Evolutionary conservation across 2,329 filamentous ascomycete genomes (phyloP).

Genomic region (Neopestalotiopsis sp.): DNA sequence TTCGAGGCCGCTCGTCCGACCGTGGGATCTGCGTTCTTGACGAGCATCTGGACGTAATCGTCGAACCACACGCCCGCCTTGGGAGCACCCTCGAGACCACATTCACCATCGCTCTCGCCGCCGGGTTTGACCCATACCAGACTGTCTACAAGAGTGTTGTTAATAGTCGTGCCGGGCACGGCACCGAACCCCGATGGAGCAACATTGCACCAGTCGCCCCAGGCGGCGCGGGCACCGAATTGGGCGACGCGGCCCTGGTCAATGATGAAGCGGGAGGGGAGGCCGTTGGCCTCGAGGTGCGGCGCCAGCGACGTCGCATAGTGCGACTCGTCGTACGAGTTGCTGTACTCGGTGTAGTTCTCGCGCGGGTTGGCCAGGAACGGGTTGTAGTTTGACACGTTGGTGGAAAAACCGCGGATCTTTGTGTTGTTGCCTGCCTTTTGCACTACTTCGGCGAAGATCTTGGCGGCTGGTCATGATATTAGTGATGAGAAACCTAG

Average conservation of each 20-base stretch:
- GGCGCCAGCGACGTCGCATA: slow-evolving; percentile 45
- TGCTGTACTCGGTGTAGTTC: slow-evolving; percentile 46
- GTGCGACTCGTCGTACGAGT: slow-evolving; percentile 47
- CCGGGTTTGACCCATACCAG: slow-evolving; percentile 53
- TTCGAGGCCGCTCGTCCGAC: slow-evolving; percentile 3
- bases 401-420: slow-evolving; percentile 49
- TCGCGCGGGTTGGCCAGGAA: slow-evolving; percentile 44
- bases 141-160: slow-evolving; percentile 44
- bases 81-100: slow-evolving; percentile 43
- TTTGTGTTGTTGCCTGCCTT: slow-evolving; percentile 36
- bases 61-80: slow-evolving; percentile 48
- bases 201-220: slow-evolving; percentile 53
- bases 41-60: slow-evolving; percentile 46
- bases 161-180: slow-evolving; percentile 39
- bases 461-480: slow-evolving; percentile 38
- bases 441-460: slow-evolving; percentile 45
- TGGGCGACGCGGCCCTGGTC: slow-evolving; percentile 48
- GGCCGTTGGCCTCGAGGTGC: slow-evolving; percentile 42
- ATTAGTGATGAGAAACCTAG: too few species aligned
- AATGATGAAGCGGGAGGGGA: slow-evolving; percentile 50
- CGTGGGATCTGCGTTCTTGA: slow-evolving; percentile 42
- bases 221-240: slow-evolving; percentile 42
- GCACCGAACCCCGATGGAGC: slow-evolving; percentile 45
- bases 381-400: slow-evolving; percentile 51
- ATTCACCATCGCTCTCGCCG: slow-evolving; percentile 49